Conservation (phyloP, 2,329 filamentous ascomycete species). For the Periglandula ipomoeae region DNA sequence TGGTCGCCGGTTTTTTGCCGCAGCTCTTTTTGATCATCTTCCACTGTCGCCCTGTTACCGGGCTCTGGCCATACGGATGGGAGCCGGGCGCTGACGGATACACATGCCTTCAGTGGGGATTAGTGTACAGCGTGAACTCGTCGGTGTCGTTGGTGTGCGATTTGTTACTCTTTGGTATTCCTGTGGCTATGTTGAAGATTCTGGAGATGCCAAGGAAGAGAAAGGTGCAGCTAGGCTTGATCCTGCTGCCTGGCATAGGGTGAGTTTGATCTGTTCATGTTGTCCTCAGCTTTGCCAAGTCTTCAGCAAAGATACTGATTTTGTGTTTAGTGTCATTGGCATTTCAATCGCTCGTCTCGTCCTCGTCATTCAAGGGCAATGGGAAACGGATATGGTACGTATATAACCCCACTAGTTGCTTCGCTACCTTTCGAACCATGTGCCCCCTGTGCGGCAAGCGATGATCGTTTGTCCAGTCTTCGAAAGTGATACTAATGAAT, state of each 20-base stretch:
- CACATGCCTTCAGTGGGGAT: slow-evolving; percentile 38
- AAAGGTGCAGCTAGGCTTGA: slow-evolving; percentile 37
- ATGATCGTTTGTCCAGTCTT: no score
- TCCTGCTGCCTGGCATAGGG: slow-evolving; percentile 40
- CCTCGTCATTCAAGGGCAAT: slow-evolving; percentile 38
- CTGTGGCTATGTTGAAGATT: slow-evolving; percentile 35
- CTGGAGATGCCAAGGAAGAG: slow-evolving; percentile 33
- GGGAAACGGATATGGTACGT: slow-evolving; percentile 28
- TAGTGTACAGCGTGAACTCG: slow-evolving; percentile 43
- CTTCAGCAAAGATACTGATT: background rate
- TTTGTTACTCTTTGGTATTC: slow-evolving; percentile 40
- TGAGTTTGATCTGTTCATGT: slow-evolving; percentile 18
- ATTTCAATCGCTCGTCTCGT: slow-evolving; percentile 38
- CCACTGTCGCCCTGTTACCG: slow-evolving; percentile 41
- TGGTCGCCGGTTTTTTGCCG: slow-evolving; percentile 34
- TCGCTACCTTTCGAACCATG: no score
- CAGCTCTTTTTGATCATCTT: slow-evolving; percentile 42
- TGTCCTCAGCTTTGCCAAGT: background rate
- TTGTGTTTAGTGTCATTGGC: slow-evolving; percentile 31
- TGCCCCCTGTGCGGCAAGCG: no score
- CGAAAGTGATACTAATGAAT: background rate
- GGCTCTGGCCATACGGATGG: slow-evolving; percentile 41
- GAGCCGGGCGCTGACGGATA: slow-evolving; percentile 31
- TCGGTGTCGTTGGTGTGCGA: slow-evolving; percentile 39
- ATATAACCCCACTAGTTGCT: background rate